A percentile compares a stretch with the other conserved stretches of the same genome.
These are phyloP conservation scores for Termitomyces sp. DNA, from an alignment of 768 basidiomycete species.

Conservation along the genomic window DNA sequence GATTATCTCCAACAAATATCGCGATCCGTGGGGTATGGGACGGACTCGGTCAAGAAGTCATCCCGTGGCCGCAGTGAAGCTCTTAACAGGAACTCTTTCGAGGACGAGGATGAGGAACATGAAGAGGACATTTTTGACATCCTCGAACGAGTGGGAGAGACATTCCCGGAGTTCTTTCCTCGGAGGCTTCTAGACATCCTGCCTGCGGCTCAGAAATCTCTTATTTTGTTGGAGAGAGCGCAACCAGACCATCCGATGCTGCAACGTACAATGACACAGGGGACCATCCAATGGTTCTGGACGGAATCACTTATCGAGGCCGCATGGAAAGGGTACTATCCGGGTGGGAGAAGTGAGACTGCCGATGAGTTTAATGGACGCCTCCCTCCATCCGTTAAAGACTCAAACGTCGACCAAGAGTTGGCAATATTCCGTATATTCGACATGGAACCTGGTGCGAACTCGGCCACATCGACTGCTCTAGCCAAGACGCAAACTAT, in stretches of 20 bases:
- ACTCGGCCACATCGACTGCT: slow-evolving; percentile 18
- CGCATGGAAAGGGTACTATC: slow-evolving; percentile 34
- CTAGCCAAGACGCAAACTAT: slow-evolving; percentile 2
- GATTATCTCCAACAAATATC: slow-evolving; percentile 61
- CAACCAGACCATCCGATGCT: slow-evolving; percentile 62
- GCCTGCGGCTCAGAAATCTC: slow-evolving; percentile 64
- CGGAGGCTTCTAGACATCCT: slow-evolving; percentile 45
- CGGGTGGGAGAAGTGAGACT: not conserved
- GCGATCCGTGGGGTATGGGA: slow-evolving; percentile 53
- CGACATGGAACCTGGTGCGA: slow-evolving; percentile 61
- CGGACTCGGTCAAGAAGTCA: slow-evolving; percentile 22
- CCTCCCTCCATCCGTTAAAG: not conserved
- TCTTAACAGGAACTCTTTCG: slow-evolving; percentile 28
- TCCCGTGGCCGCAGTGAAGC: slow-evolving; percentile 20
- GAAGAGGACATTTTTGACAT: slow-evolving; percentile 37
- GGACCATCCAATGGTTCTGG: slow-evolving; percentile 61
- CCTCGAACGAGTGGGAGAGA: slow-evolving; percentile 30
- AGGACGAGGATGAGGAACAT: slow-evolving; percentile 34
- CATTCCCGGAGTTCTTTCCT: slow-evolving; percentile 66
- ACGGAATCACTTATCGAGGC: slow-evolving; percentile 45
- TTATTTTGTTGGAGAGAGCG: slow-evolving; percentile 61
- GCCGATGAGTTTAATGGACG: not conserved
- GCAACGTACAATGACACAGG: slow-evolving; percentile 18
- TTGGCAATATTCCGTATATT: slow-evolving; percentile 52
- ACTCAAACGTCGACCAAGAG: slow-evolving; percentile 25